phyloP scores from a whole-genome alignment of 768 basidiomycete species.

The Pisolithus tinctorius region DNA sequence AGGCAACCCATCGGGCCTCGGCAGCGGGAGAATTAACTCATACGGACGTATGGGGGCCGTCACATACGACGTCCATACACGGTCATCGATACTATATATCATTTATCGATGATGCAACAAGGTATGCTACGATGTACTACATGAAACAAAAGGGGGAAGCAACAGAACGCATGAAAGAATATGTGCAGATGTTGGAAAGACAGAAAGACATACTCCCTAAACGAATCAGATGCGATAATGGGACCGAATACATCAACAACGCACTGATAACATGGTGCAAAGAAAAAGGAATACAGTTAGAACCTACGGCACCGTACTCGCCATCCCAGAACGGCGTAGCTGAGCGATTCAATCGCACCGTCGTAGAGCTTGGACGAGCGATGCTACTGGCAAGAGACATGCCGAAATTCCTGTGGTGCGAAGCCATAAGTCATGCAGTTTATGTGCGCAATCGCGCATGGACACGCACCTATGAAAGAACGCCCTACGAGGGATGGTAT shows the following conservation, averaged over 20 bases:
- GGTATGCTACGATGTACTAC: neutral
- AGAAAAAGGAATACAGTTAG: neutral
- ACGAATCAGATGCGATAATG: neutral
- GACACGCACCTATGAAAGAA: neutral
- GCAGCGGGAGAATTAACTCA: slow-evolving; percentile 1
- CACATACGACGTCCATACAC: neutral
- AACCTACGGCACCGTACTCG: neutral
- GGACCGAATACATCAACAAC: neutral
- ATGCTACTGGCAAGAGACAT: neutral
- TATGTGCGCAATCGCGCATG: neutral
- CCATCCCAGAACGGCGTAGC: neutral
- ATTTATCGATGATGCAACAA: neutral
- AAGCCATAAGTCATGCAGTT: neutral
- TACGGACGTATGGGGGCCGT: slow-evolving; percentile 5
- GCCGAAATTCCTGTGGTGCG: neutral
- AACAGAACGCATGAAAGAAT: neutral
- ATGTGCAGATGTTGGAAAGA: neutral
- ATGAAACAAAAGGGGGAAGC: neutral
- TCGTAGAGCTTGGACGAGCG: neutral
- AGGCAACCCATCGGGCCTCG: fast-evolving
- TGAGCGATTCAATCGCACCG: neutral
- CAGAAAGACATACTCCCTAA: neutral
- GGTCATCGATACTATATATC: neutral
- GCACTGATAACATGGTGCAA: neutral
- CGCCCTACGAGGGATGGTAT: no score